Conservation (phyloP, 2,329 filamentous ascomycete genomes). For the Boeremia exigua region DNA sequence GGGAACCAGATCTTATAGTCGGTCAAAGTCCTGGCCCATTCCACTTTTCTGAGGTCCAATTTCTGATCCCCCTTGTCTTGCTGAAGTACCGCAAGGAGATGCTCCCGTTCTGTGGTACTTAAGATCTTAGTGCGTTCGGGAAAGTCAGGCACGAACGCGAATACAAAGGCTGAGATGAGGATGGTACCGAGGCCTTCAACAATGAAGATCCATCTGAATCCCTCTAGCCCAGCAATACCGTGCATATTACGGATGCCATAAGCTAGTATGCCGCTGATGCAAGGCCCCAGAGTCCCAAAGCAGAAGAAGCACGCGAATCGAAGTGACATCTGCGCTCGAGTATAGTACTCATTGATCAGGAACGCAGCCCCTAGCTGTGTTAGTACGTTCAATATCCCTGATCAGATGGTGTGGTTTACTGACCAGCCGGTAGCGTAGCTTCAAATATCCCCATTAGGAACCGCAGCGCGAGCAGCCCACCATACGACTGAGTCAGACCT, state of each 20-base stretch:
- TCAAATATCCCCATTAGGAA: slow-evolving; percentile 45
- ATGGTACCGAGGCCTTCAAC: slow-evolving; percentile 64
- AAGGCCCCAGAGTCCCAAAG: slow-evolving; percentile 60
- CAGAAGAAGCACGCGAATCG: slow-evolving; percentile 61
- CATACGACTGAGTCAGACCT: slow-evolving; percentile 37
- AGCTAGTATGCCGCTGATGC: slow-evolving; percentile 61
- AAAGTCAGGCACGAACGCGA: slow-evolving; percentile 60
- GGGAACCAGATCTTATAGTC: slow-evolving; percentile 64
- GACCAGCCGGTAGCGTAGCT: slow-evolving; percentile 39
- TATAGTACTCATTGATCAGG: slow-evolving; percentile 52
- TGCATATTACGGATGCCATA: slow-evolving; percentile 48
- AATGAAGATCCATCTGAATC: slow-evolving; percentile 61
- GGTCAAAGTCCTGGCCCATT: slow-evolving; percentile 54
- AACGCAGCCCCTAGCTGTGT: slow-evolving; percentile 32
- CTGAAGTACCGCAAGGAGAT: slow-evolving; percentile 57
- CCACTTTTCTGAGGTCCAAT: slow-evolving; percentile 56
- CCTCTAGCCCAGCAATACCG: slow-evolving; percentile 33
- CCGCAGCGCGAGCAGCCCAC: slow-evolving; percentile 35
- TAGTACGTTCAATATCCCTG: not conserved
- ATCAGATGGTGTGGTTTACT: not conserved
- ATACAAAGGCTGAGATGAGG: slow-evolving; percentile 55
- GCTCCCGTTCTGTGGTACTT: slow-evolving; percentile 56
- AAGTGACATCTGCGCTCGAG: slow-evolving; percentile 60
- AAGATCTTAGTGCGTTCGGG: slow-evolving; percentile 59
- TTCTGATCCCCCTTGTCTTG: slow-evolving; percentile 56